Conservation (phyloP, 2,329 filamentous ascomycete species). For the Ceratocystis papillata region DNA sequence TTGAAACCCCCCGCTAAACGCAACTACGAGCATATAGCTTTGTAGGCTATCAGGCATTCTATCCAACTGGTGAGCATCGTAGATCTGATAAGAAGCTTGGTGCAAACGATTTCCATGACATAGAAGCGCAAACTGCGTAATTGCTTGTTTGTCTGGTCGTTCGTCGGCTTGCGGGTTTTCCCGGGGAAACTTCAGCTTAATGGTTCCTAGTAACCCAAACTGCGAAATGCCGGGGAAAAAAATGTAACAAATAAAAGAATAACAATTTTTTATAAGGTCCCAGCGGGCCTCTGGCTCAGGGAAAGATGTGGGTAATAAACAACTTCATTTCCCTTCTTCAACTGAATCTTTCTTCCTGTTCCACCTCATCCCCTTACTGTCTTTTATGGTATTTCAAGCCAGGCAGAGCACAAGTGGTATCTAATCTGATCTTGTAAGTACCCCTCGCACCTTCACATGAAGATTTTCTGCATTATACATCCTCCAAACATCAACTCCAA, state of each 20-base stretch:
- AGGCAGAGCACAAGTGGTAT: not conserved
- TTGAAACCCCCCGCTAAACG: too few species aligned
- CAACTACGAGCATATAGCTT: too few species aligned
- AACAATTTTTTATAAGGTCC: not conserved
- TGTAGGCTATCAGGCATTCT: too few species aligned
- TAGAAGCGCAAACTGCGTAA: not conserved
- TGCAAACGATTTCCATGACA: not conserved
- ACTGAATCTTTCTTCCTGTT: constrained; percentile 1
- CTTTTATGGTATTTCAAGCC: not conserved
- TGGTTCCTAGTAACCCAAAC: not conserved
- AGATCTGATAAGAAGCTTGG: not conserved
- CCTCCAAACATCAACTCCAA: constrained; percentile 11
- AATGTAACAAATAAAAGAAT: not conserved
- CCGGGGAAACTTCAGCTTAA: not conserved
- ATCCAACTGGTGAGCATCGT: too few species aligned
- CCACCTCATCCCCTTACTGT: not conserved
- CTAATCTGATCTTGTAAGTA: constrained; percentile 12
- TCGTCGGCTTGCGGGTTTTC: not conserved
- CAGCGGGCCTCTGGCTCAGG: not conserved
- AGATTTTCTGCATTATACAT: not conserved
- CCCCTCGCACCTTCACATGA: constrained; percentile 5
- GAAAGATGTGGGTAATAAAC: constrained; percentile 2
- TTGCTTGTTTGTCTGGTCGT: not conserved
- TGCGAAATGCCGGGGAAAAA: constrained; percentile 5
- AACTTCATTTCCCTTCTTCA: not conserved